These are phyloP conservation scores for Blastomyces parvus DNA, from an alignment of 2,329 filamentous ascomycete genomes.

Conservation along the genomic window DNA sequence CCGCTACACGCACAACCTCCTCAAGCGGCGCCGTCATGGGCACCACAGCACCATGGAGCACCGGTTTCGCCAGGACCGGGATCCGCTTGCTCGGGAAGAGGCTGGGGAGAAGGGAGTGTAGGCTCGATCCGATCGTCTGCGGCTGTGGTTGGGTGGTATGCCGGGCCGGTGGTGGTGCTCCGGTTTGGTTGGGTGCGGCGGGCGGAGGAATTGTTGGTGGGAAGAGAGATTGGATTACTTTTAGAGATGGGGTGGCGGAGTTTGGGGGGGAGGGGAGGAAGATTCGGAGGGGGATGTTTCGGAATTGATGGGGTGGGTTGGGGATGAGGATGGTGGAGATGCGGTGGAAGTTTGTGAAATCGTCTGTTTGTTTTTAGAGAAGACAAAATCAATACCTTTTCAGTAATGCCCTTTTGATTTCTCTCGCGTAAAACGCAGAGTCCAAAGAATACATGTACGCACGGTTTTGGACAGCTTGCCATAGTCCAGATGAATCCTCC, in stretches of 20 bases:
- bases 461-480: constrained; percentile 70
- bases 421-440: not conserved
- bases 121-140: constrained; percentile 65
- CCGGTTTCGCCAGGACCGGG: constrained; percentile 69
- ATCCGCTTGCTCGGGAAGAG: constrained; percentile 82
- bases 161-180: constrained; percentile 19
- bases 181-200: constrained; percentile 17
- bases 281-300: constrained; percentile 75
- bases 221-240: constrained; percentile 67
- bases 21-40: constrained; percentile 72
- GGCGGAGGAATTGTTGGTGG: constrained; percentile 38
- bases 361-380: constrained; percentile 48
- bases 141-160: constrained; percentile 32
- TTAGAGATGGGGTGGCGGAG: constrained; percentile 41
- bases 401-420: not conserved
- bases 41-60: constrained; percentile 75
- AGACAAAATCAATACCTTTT: too few species aligned
- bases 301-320: constrained; percentile 58
- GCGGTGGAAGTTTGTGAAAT: constrained; percentile 60
- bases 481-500: constrained; percentile 70
- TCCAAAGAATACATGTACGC: constrained; percentile 22
- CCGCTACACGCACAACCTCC: constrained; percentile 70
- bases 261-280: constrained; percentile 66
- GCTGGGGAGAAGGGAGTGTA: constrained; percentile 64
- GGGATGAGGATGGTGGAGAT: constrained; percentile 69